Base-by-base conservation (phyloP, 2,329 filamentous ascomycete genomes). In the Coleophoma cylindrospora region DNA sequence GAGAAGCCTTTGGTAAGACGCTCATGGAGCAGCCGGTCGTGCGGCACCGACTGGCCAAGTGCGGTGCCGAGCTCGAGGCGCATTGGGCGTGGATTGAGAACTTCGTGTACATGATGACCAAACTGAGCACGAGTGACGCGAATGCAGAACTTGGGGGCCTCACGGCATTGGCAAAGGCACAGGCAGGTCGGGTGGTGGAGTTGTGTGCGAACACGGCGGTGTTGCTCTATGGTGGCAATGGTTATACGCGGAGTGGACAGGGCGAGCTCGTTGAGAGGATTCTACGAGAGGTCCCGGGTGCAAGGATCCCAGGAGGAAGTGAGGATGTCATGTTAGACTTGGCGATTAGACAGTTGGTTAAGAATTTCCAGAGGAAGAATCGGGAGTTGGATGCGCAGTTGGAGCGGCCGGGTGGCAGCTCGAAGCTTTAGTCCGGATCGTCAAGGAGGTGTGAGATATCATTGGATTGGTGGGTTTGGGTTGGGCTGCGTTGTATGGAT, bases 1-100 rank as follows among this genome's bases (percentile, higher is more conserved):
- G 83, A 15, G 83, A 86, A 64, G 83, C 83, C 1, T 87, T 87
- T 56, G 80, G 80, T 3, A 84, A 84, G 61, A 74, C 80, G 0
- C 71, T 90, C 10, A 81, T 90, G 68, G 84, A 89, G 14, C 86
- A 90, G 65, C 82, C 86, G 0, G 86, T 90, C 0, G 86, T 91
- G 33, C 71, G 87, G 22, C 83, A 89, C 64, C 73, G 86, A n/a
- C 69, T 90, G 7, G 86, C 86, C 11, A 88, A 87, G 61, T 79
- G 78, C 3, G 86, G 83, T 2, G 83, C 83, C 0, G 69, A 84
- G 58, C 71, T 91, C 4, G 87, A 90, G 64, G 80, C 76, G 2
- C 79, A 86, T 65, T 86, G 77, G 71, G 83, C 86, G 2, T 90
- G 85, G 84, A 74, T 89, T 3, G 86, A 89, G 66, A 77, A 82